Conservation (phyloP, 2,329 filamentous ascomycete genomes). For the Emericellopsis cladophorae region DNA sequence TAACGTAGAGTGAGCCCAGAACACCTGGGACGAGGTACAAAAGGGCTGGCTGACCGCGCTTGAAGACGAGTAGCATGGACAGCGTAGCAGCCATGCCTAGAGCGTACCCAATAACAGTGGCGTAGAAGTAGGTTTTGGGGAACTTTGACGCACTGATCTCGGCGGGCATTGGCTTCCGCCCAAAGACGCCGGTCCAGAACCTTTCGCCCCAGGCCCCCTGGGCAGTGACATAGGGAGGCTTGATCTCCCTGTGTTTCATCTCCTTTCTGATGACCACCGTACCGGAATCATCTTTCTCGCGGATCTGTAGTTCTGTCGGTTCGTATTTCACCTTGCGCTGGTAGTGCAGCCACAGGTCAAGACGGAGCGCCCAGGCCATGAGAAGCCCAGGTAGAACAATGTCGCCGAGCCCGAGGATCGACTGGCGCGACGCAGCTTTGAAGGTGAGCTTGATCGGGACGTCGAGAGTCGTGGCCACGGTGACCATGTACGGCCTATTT, state of each 20-base stretch:
- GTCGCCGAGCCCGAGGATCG: constrained; percentile 90
- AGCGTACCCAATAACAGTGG: constrained; percentile 64
- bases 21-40: constrained; percentile 88
- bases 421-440: constrained; percentile 46
- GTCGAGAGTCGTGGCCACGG: constrained; percentile 78
- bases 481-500: constrained; percentile 64
- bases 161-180: constrained; percentile 11
- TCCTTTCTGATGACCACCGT: constrained; percentile 20
- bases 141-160: constrained; percentile 40
- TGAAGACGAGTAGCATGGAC: constrained; percentile 61
- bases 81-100: constrained; percentile 68
- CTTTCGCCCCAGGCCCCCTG: constrained; percentile 71
- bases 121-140: constrained; percentile 74
- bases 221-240: constrained; percentile 41
- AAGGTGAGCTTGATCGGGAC: constrained; percentile 90
- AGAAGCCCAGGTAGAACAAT: constrained; percentile 88
- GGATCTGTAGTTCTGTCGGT: constrained; percentile 16
- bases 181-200: constrained; percentile 51
- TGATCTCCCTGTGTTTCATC: constrained; percentile 32
- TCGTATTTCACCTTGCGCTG: constrained; percentile 46
- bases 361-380: constrained; percentile 77
- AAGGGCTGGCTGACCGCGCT: constrained; percentile 79
- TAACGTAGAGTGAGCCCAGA: constrained; percentile 61
- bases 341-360: constrained; percentile 81
- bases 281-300: constrained; percentile 19